Evolutionary conservation across 306 rosid species (phyloP), one percentile per base, ranked within the genome.

Genomic region (Fragaria vesca): DNA sequence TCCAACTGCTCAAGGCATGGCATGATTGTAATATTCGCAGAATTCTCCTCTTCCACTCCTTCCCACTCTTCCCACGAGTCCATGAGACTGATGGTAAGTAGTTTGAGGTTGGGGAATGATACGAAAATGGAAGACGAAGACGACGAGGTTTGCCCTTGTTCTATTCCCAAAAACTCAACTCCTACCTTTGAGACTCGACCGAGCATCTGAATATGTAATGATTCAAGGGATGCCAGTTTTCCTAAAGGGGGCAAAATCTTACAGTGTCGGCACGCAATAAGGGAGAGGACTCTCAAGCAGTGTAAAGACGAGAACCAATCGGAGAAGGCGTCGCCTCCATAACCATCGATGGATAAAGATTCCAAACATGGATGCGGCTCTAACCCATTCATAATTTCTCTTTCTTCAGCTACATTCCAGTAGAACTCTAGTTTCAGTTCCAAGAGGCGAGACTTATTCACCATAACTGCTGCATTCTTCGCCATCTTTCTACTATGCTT

Each of bases 321-420:
- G 5, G 63, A 26, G 36, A 70, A 26, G 36, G 42, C n/a, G n/a
- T 0, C 6, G 5, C 76, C 81, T 0, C 1, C 1, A 48, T 57
- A 78, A 0, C 2, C 0, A 0, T 0, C 0, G 66, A 78, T 78
- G 0, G 0, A 0, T 34, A 43, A 40, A 4, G 16, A 0, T 28
- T 1, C 28, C 32, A 80, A 60, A 45, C 17, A 9, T 11, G 73
- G 61, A 43, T 34, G 73, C 24, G 82, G 78, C 8, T 48, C 30
- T 0, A 63, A 50, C 48, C 73, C 66, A 15, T 79, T 43, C 32
- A 79, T 58, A 0, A 73, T 20, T 66, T 36, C 47, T 66, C 42
- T 43, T 43, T 6, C 11, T 1, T 8, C 11, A 8, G 1, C 12
- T 40, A 6, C 6, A 6, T 10, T 30, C 32, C 32, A 58, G 1